Conservation (phyloP, 192 early-diverging fungal genomes). For the Backusella parvicylindrica region DNA sequence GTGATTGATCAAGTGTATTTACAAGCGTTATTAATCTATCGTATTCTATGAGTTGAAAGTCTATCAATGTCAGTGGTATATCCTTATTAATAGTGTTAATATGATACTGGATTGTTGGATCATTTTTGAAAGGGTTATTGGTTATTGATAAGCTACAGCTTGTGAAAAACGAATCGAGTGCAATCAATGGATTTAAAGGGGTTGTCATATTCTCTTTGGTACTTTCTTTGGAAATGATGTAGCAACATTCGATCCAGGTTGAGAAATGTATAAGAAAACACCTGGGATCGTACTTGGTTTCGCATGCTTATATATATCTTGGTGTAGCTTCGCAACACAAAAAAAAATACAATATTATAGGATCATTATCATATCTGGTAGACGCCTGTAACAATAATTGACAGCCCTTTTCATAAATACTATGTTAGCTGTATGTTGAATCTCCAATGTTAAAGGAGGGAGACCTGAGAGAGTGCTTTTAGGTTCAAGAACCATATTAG, state of each 20-base stretch:
- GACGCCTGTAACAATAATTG: too few relatives aligned
- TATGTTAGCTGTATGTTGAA: conserved; percentile 2
- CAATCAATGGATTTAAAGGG: background rate
- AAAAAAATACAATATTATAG: too few relatives aligned
- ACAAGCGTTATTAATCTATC: background rate
- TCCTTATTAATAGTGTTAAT: background rate
- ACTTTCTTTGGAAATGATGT: conserved; percentile 5
- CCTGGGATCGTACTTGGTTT: too few relatives aligned
- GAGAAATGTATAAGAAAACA: background rate
- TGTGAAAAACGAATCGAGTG: background rate
- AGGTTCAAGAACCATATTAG: background rate
- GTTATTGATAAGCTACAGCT: background rate
- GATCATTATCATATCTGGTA: too few relatives aligned
- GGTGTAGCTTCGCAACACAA: too few relatives aligned
- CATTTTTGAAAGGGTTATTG: background rate
- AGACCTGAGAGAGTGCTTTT: background rate
- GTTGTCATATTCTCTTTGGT: background rate
- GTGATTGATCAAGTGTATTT: conserved; percentile 2
- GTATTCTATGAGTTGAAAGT: background rate
- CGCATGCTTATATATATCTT: too few relatives aligned
- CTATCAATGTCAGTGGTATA: background rate
- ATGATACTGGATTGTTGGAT: background rate
- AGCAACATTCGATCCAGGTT: background rate
- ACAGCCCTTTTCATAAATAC: background rate
- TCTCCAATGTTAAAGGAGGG: background rate